Evolutionary conservation across 441 rosid genomes (phyloP).

Genomic region (Adansonia madagascariensis): DNA sequence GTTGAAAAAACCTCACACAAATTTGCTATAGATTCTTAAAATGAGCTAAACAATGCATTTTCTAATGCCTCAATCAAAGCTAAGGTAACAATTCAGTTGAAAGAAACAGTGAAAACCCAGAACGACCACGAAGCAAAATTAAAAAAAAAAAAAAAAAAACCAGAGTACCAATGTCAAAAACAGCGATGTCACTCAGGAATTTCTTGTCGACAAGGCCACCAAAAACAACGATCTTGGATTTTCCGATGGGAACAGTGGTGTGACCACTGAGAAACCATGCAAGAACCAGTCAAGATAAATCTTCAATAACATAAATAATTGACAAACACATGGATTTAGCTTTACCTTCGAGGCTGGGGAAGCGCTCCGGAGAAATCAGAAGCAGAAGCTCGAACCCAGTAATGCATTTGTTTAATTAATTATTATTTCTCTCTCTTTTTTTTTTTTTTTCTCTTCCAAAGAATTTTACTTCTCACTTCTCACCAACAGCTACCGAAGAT

Average conservation of each 20-base stretch:
- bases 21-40: background rate
- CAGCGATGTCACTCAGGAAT: constrained; percentile 70
- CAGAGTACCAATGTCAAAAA: constrained; percentile 73
- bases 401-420: constrained; percentile 53
- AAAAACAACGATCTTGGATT: constrained; percentile 80
- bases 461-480: background rate
- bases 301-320: background rate
- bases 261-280: constrained; percentile 71
- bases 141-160: background rate
- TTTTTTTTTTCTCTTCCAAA: background rate
- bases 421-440: background rate
- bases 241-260: constrained; percentile 73
- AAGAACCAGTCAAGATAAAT: background rate
- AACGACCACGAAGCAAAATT: constrained; percentile 10
- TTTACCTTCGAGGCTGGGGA: constrained; percentile 85
- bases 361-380: constrained; percentile 75
- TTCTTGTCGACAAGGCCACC: constrained; percentile 89
- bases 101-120: background rate
- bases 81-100: background rate
- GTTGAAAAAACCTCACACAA: constrained; percentile 11
- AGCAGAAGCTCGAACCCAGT: constrained; percentile 88
- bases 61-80: background rate
- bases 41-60: background rate
- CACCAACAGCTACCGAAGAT: constrained; percentile 7
- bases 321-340: constrained; percentile 7